These are phyloP conservation scores for Pharus latifolius DNA, from an alignment of 176 grass and related monocot species.

Conservation along the genomic window DNA sequence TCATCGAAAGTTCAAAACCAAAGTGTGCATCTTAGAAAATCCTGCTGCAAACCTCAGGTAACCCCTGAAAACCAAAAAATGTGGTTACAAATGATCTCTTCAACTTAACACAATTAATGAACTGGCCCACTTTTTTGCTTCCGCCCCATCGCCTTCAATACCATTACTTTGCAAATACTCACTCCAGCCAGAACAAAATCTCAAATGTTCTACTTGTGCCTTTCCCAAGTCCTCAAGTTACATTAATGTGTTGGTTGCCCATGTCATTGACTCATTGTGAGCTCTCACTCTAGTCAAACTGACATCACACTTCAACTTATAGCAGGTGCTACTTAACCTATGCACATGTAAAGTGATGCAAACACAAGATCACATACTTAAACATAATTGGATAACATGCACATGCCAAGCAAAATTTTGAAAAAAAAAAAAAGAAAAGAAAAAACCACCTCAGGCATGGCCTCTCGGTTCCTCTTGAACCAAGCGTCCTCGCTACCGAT, in stretches of 20 bases:
- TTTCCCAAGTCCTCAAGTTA: not conserved
- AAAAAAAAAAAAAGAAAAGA: too few relatives aligned
- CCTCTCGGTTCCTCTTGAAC: conserved; percentile 46
- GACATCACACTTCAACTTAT: not conserved
- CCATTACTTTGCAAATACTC: not conserved
- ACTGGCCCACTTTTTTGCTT: not conserved
- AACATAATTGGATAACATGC: not conserved
- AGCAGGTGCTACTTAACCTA: not conserved
- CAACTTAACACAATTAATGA: not conserved
- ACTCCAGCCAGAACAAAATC: not conserved
- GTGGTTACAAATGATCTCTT: not conserved
- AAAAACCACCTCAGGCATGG: conserved; percentile 44
- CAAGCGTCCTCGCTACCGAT: conserved; percentile 85
- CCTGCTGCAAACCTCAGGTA: not conserved
- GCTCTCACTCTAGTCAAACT: not conserved
- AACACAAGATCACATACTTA: not conserved
- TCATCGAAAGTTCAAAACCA: not conserved
- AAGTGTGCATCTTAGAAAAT: not conserved
- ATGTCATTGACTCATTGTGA: too few relatives aligned
- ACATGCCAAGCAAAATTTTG: not conserved
- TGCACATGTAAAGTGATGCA: not conserved
- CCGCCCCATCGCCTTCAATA: too few relatives aligned
- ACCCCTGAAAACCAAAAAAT: not conserved
- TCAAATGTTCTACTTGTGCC: not conserved
- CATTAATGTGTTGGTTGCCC: too few relatives aligned